Conservation (phyloP, 78 protist genomes). For the slime mould (Dictyostelium discoideum) region dicty_2.7 NC_007088.5:715001-715500, state of each 20-base stretch:
- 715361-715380: slow-evolving; percentile 11
- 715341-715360: background rate
- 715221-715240: background rate
- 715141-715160: background rate
- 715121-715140: too few species aligned
- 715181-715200: background rate
- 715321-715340: slow-evolving; percentile 20
- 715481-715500: slow-evolving; percentile 6
- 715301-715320: background rate
- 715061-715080: background rate
- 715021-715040: background rate
- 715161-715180: too few species aligned
- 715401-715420: background rate
- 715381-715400: background rate
- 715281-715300: background rate
- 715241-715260: background rate
- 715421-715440: background rate
- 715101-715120: background rate
- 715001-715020: background rate
- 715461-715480: background rate
- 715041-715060: background rate
- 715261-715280: background rate
- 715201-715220: background rate
- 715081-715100: background rate
- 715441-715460: slow-evolving; percentile 14